phyloP scores from a whole-genome alignment of 2,329 filamentous ascomycete genomes.

The Sporothrix brasiliensis region DNA sequence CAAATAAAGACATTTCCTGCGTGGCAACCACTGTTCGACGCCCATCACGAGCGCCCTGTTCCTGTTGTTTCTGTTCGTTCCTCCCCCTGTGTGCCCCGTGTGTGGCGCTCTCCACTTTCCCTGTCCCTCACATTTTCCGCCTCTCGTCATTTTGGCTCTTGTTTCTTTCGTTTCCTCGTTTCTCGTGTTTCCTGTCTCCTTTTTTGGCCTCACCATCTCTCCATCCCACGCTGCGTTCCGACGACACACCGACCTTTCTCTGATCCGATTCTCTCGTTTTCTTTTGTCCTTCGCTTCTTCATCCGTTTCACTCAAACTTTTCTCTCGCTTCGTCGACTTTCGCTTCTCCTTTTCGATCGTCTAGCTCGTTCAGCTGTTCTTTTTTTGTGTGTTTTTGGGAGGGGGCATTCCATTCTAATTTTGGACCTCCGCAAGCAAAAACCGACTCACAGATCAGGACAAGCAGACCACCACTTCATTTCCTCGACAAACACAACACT shows the following conservation, averaged over 20 bases:
- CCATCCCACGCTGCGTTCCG: background rate
- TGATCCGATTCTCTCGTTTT: background rate
- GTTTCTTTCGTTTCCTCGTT: too few relatives aligned
- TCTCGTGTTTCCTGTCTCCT: background rate
- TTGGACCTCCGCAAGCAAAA: conserved; percentile 3
- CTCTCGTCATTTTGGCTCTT: background rate
- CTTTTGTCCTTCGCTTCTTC: conserved; percentile 7
- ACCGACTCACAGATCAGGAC: background rate
- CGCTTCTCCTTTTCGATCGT: background rate
- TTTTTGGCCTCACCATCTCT: background rate
- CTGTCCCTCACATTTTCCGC: background rate
- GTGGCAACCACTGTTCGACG: conserved; percentile 12
- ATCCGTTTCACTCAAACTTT: background rate
- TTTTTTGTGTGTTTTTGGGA: background rate
- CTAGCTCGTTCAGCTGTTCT: background rate
- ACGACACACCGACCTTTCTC: conserved; percentile 1
- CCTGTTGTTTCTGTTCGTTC: background rate
- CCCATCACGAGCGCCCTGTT: background rate
- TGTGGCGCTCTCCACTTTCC: conserved; percentile 7
- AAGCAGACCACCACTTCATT: background rate
- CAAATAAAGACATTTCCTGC: conserved; percentile 14
- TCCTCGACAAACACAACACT: background rate
- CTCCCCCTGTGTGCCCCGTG: conserved; percentile 7
- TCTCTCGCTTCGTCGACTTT: background rate
- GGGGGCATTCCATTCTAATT: background rate